phyloP scores from a whole-genome alignment of 2,329 filamentous ascomycete genomes.

The Colletotrichum salicis region DNA sequence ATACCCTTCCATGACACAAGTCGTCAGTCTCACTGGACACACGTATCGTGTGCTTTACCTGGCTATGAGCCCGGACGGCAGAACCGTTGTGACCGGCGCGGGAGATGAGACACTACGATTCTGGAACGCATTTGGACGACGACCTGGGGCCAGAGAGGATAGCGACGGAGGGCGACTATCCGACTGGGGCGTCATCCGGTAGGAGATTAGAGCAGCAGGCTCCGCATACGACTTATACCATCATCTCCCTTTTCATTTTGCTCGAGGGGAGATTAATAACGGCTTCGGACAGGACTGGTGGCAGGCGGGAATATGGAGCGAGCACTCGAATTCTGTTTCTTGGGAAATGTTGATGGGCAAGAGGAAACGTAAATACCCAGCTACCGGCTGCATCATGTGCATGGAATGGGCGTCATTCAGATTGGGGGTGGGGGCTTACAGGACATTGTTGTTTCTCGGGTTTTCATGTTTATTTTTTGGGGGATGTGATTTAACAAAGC shows the following conservation, averaged over 20 bases:
- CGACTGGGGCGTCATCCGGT: conserved; percentile 87
- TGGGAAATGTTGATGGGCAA: conserved; percentile 8
- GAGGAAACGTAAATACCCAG: conserved; percentile 28
- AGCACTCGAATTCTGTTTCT: conserved; percentile 11
- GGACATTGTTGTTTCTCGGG: conserved; percentile 8
- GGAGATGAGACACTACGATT: conserved; percentile 96
- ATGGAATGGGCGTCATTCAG: conserved; percentile 33
- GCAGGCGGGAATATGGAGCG: conserved; percentile 11
- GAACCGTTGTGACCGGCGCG: conserved; percentile 93
- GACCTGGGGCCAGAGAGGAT: conserved; percentile 77
- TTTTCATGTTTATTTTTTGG: background rate
- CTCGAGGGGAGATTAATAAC: conserved; percentile 1
- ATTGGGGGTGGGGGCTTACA: background rate
- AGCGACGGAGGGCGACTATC: conserved; percentile 73
- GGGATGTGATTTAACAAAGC: conserved; percentile 5
- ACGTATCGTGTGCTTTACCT: conserved; percentile 96
- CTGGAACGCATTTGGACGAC: conserved; percentile 94
- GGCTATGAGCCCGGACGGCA: conserved; percentile 95
- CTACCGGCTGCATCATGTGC: conserved; percentile 31
- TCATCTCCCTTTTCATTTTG: conserved; percentile 11
- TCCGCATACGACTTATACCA: background rate
- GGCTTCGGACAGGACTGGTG: background rate
- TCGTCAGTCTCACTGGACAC: conserved; percentile 93
- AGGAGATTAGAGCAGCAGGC: conserved; percentile 37
- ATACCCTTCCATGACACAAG: conserved; percentile 97